Evolutionary conservation across 257 asterid genomes (phyloP).

Genomic region (Solanum raphanifolium): DNA sequence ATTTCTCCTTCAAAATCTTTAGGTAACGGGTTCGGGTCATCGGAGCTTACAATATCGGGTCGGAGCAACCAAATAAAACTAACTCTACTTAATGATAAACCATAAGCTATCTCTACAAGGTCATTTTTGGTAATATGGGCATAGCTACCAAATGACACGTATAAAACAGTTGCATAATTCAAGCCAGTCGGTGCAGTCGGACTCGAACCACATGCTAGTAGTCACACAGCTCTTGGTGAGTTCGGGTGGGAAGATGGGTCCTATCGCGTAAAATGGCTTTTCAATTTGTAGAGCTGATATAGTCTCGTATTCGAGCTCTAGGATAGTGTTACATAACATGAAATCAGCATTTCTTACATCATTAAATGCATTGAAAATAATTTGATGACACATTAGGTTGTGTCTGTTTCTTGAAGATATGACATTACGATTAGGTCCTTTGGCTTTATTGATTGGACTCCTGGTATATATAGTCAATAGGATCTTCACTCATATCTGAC

Average conservation of each 20-base stretch:
- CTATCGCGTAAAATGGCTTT: constrained; percentile 13
- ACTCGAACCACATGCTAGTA: constrained; percentile 41
- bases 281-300: constrained; percentile 13
- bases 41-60: constrained; percentile 27
- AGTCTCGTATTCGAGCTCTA: constrained; percentile 24
- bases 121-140: constrained; percentile 21
- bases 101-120: constrained; percentile 27
- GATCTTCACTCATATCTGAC: constrained; percentile 23
- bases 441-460: constrained; percentile 16
- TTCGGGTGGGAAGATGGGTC: constrained; percentile 27
- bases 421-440: constrained; percentile 27
- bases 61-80: constrained; percentile 34
- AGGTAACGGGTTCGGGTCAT: constrained; percentile 22
- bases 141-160: constrained; percentile 41
- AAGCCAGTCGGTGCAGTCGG: constrained; percentile 31
- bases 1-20: constrained; percentile 1
- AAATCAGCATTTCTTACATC: constrained; percentile 31
- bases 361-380: constrained; percentile 25
- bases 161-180: constrained; percentile 26
- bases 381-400: constrained; percentile 16
- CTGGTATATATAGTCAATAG: constrained; percentile 37
- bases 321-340: constrained; percentile 28
- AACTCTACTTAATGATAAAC: constrained; percentile 20
- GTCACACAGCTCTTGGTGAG: constrained; percentile 14
- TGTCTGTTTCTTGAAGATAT: constrained; percentile 18